Percentiles rank a stretch among this genome's conserved stretches.
phyloP scores from a whole-genome alignment of 345 rosid species.

The Adansonia digitata region DNA sequence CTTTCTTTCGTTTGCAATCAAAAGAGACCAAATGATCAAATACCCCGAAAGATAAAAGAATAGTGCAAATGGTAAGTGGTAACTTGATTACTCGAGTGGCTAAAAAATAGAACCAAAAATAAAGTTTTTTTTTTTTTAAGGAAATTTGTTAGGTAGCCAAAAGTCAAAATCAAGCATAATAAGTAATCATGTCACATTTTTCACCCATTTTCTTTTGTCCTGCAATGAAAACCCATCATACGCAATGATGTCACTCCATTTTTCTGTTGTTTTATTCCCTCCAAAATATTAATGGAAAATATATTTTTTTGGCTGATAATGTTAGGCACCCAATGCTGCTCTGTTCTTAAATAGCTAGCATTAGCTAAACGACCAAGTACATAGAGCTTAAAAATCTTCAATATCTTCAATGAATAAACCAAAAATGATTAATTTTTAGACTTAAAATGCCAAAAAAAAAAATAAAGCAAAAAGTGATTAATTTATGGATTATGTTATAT shows the following conservation, averaged over 20 bases:
- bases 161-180: neutral
- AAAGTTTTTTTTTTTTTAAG: neutral
- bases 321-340: slow-evolving; percentile 15
- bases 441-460: neutral
- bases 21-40: neutral
- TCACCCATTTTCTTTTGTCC: slow-evolving; percentile 41
- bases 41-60: neutral
- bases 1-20: neutral
- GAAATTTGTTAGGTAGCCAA: slow-evolving; percentile 9
- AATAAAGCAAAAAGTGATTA: too few species aligned
- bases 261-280: neutral
- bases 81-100: neutral
- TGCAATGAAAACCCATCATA: slow-evolving; percentile 12
- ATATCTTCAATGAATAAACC: neutral
- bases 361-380: neutral
- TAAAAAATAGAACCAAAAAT: neutral
- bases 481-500: neutral
- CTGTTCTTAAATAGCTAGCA: slow-evolving; percentile 5
- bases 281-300: slow-evolving; percentile 17
- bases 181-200: slow-evolving; percentile 20
- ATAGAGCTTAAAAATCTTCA: neutral
- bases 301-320: slow-evolving; percentile 16
- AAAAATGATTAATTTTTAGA: neutral
- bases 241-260: slow-evolving; percentile 7
- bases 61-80: neutral